phyloP scores from a whole-genome alignment of 441 rosid genomes.

The Melastoma candidum region DNA sequence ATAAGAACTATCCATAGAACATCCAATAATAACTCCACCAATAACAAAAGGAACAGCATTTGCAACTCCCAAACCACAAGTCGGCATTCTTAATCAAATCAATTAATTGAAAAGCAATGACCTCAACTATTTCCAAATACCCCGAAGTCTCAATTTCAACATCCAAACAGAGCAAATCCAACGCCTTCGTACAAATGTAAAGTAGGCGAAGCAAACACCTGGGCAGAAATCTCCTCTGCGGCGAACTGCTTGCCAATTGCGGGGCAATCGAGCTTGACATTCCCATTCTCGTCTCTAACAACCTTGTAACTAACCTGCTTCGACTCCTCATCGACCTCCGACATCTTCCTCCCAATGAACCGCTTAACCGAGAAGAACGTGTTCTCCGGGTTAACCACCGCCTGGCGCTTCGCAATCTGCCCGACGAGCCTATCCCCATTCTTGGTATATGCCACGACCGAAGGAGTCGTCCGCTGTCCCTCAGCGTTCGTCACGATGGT shows the following conservation, averaged over 20 bases:
- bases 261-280: conserved; percentile 89
- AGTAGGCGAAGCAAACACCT: conserved; percentile 30
- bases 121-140: no score
- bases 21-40: no score
- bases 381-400: conserved; percentile 86
- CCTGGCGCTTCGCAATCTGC: conserved; percentile 91
- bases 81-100: no score
- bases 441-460: conserved; percentile 87
- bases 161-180: background rate
- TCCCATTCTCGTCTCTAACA: conserved; percentile 78
- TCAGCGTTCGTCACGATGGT: conserved; percentile 87
- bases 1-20: no score
- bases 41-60: no score
- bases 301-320: conserved; percentile 90
- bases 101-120: no score
- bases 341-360: conserved; percentile 94
- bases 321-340: conserved; percentile 84
- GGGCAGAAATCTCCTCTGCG: conserved; percentile 93
- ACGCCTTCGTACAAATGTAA: background rate
- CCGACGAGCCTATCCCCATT: conserved; percentile 83
- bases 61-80: no score
- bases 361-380: conserved; percentile 94
- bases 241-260: conserved; percentile 80
- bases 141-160: background rate
- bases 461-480: conserved; percentile 92